phyloP scores from a whole-genome alignment of 306 rosid genomes.

The Purshia tridentata region DNA sequence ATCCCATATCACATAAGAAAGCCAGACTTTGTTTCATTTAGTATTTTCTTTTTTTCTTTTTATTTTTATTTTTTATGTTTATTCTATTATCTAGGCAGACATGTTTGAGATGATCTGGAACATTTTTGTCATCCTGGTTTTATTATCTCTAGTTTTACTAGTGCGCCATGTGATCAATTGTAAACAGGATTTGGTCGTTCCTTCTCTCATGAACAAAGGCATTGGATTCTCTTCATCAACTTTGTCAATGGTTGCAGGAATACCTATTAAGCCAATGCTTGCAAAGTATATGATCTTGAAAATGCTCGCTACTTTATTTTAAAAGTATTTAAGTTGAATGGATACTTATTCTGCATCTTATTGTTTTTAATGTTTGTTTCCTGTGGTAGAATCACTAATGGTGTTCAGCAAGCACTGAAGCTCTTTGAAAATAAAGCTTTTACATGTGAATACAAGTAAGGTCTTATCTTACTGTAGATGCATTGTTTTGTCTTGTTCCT shows the following conservation, averaged over 20 bases:
- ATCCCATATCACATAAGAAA: too few species aligned
- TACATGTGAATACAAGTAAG: constrained; percentile 91
- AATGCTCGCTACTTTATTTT: constrained; percentile 14
- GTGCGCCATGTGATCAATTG: constrained; percentile 24
- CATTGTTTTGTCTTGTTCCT: constrained; percentile 6
- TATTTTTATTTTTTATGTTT: constrained; percentile 2
- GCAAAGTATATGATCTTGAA: constrained; percentile 61
- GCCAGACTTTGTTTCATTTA: neutral
- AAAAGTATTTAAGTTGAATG: constrained; percentile 1
- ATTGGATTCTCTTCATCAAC: constrained; percentile 67
- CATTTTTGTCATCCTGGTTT: constrained; percentile 11
- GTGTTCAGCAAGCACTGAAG: constrained; percentile 79
- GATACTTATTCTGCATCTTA: constrained; percentile 16
- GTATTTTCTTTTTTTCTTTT: constrained; percentile 1
- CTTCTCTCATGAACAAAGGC: constrained; percentile 80
- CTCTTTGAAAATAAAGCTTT: constrained; percentile 75
- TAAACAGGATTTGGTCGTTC: constrained; percentile 74
- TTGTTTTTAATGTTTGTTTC: constrained; percentile 17
- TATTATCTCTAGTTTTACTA: constrained; percentile 20
- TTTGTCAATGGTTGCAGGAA: constrained; percentile 89
- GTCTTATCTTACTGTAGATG: constrained; percentile 3
- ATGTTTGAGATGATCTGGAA: constrained; percentile 4
- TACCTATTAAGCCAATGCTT: constrained; percentile 96
- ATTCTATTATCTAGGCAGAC: neutral
- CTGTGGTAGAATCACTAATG: constrained; percentile 71